Base-by-base conservation (phyloP, 495 filamentous ascomycete species). In the Aspergillus coremiiformis region DNA sequence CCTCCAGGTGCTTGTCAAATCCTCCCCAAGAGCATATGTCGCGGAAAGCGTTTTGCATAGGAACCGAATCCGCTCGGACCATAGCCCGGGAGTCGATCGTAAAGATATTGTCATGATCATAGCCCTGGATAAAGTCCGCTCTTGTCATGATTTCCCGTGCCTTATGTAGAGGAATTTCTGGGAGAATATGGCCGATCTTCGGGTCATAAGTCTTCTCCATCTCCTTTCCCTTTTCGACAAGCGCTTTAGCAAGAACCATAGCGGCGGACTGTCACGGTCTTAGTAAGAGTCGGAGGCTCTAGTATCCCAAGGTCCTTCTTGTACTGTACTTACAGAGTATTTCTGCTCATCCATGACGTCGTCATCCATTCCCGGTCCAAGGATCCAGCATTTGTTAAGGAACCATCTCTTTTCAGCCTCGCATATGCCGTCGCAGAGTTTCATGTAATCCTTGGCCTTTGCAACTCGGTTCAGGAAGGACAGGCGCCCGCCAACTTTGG, bases 261-360 rank as follows among this genome's bases (percentile, higher is more conserved):
- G 93, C 91, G 7, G 92, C 89, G 11, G 90, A 87, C 78, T 89
- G 30, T 43, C 12, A 44, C 35, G 20, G 22, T 44, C 23, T 60
- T 53, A 55, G 53, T 51, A 49, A 53, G 42, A 2, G 15, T 42
- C 17, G 20, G 5, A 20, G 9, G 6, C 5, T 49, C 9, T 15
- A 17, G 24, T 1, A 17, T 32, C n/a, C 2, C 12, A 35, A 17
- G 17, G 3, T 3, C 14, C 7, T 8, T 9, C n/a, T 20, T 12
- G 7, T 12, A 14, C 8, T 20, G 27, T 29, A 74, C 84, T 66
- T 68, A 89, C 85, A 26, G 92, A 85, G 70, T 86, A 93, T 64
- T 98, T 98, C 58, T 97, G 93, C 69, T 96, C 85, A 62, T 97
- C 90, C 93, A 98, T 97, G 33, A 96, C 93, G 68, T 98, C 93